Evolutionary conservation across 148 eudicot genomes (phyloP), one percentile per base, ranked within the genome.

Genomic region (Polygonum aviculare): DNA sequence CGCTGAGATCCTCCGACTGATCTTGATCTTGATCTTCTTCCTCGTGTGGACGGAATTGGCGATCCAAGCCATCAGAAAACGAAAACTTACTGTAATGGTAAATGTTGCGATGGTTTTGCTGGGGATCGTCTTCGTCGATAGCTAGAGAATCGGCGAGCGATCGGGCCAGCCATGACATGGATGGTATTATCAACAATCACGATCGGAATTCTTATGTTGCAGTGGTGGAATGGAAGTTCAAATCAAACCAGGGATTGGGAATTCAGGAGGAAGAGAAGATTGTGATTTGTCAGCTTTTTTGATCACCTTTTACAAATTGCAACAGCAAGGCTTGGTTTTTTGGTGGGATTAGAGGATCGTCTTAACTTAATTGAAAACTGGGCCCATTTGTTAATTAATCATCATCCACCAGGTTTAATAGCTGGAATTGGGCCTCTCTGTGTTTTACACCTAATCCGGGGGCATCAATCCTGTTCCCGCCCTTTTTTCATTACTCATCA

Each of bases 101-200:
- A 75, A 15, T 15, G 7, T 72, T 19, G 31, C 39, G 50, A 36
- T 44, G 6, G 11, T 63, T 21, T 9, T 33, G 16, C 21, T 44
- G 78, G 52, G 55, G 35, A 22, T 73, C 67, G 4, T 74, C 83
- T 75, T 82, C 94, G 83, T 87, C 88, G 85, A 90, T 86, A 21
- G 80, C 86, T 41, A 92, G 95, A 72, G 91, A 78, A 77, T 87
- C 82, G 85, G 93, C 90, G 49, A 92, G 77, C 35, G 97, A 88
- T 35, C 94, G 95, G 78, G 97, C 88, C 75, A 92, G 72, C 97
- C 97, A 92, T 78, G 97, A 90, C 91, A 90, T 88, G 70, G 77
- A 62, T n/a, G 80, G 11, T 22, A 44, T 12, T 39, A 57, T 21
- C 63, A 8, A 21, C 63, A 57, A 57, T 57, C 19, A 57, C 63